A percentile compares a stretch with the other conserved stretches of the same genome.
phyloP scores from a whole-genome alignment of 73 alveolate species.

The Blepharisma japonicum region DNA sequence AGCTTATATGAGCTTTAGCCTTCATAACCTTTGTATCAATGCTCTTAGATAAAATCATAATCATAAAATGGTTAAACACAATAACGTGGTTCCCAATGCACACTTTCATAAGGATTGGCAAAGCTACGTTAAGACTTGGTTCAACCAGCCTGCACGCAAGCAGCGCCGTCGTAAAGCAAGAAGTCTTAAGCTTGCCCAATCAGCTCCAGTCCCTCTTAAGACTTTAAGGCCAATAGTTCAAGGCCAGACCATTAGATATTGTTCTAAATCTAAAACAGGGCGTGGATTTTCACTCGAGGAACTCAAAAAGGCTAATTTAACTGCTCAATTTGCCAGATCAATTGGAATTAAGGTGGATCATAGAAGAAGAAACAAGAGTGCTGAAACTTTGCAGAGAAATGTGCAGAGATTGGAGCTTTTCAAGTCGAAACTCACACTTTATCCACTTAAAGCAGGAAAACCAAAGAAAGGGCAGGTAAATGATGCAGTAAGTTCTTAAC shows the following conservation, averaged over 20 bases:
- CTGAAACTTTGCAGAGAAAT: slow-evolving; percentile 83
- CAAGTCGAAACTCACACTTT: slow-evolving; percentile 87
- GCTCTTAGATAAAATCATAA: too few relatives aligned
- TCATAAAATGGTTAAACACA: slow-evolving; percentile 40
- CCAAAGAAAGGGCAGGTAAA: slow-evolving; percentile 86
- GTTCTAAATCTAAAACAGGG: slow-evolving; percentile 84
- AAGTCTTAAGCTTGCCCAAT: slow-evolving; percentile 48
- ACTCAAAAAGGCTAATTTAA: slow-evolving; percentile 87
- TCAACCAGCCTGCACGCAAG: slow-evolving; percentile 86
- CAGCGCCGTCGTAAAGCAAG: slow-evolving; percentile 59
- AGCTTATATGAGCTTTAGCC: too few relatives aligned
- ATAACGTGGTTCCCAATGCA: slow-evolving; percentile 81
- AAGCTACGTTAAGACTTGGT: slow-evolving; percentile 86
- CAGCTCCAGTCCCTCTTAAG: slow-evolving; percentile 78
- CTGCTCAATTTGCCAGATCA: slow-evolving; percentile 89
- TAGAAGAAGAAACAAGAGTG: slow-evolving; percentile 91
- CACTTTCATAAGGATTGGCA: slow-evolving; percentile 87
- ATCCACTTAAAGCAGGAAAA: slow-evolving; percentile 90
- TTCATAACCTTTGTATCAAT: too few relatives aligned
- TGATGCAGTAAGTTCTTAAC: slow-evolving; percentile 35
- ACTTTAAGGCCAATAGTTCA: slow-evolving; percentile 81
- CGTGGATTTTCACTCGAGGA: slow-evolving; percentile 94
- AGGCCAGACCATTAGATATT: slow-evolving; percentile 77
- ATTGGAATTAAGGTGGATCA: slow-evolving; percentile 98
- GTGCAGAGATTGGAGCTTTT: slow-evolving; percentile 90